phyloP scores from a whole-genome alignment of 495 filamentous ascomycete genomes.

The Trypethelium eluteriae region DNA sequence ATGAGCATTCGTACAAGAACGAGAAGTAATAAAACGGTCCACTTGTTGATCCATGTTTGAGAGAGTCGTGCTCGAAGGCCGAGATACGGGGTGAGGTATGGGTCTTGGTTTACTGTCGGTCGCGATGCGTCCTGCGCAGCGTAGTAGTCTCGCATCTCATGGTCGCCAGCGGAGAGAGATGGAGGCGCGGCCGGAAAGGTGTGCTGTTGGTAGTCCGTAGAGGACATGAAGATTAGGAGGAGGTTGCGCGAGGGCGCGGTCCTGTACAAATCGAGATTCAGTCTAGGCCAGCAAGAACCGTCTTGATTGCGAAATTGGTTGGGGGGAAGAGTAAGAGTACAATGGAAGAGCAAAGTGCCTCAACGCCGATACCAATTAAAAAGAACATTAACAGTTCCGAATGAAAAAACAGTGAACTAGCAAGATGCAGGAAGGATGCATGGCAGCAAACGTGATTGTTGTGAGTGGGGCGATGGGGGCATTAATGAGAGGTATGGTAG shows the following conservation, averaged over 20 bases:
- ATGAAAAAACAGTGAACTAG: conserved; percentile 4
- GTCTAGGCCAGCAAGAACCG: conserved; percentile 13
- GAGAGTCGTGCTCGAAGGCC: conserved; percentile 83
- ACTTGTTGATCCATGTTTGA: conserved; percentile 81
- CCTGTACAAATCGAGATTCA: conserved; percentile 12
- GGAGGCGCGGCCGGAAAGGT: conserved; percentile 41
- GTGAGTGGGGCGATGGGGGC: background rate
- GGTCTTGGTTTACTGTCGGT: conserved; percentile 45
- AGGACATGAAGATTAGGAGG: conserved; percentile 32
- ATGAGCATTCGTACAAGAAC: conserved; percentile 74
- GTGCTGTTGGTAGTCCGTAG: conserved; percentile 41
- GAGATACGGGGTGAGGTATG: conserved; percentile 79
- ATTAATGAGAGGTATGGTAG: conserved; percentile 10
- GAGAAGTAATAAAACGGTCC: conserved; percentile 84
- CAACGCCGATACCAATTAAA: conserved; percentile 12
- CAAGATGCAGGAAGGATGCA: background rate
- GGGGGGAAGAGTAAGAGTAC: conserved; percentile 4
- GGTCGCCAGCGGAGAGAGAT: conserved; percentile 47
- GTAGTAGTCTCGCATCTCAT: conserved; percentile 50
- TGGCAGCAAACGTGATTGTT: conserved; percentile 1
- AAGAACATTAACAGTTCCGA: background rate
- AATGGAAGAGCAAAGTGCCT: conserved; percentile 10
- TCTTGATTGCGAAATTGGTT: background rate
- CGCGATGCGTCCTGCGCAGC: conserved; percentile 39
- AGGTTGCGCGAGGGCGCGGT: conserved; percentile 15